Conservation (phyloP, 2,329 filamentous ascomycete species). For the Paraphaeosphaeria minitans region DNA sequence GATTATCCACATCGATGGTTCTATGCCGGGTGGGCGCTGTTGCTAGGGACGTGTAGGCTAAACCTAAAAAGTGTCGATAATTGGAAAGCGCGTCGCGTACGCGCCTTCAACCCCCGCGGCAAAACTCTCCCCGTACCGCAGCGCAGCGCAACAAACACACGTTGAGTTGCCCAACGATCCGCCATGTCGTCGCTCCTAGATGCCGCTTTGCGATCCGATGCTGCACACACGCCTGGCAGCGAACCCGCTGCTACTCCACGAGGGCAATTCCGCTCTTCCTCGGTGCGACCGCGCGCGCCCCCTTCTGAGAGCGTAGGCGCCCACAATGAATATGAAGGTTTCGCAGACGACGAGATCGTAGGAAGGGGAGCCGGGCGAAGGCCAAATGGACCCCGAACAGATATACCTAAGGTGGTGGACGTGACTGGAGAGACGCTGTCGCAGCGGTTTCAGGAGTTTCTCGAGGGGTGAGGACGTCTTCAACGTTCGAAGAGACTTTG, state of each 20-base stretch:
- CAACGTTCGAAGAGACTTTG: slow-evolving; percentile 11
- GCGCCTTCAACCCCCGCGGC: slow-evolving; percentile 13
- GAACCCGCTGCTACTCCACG: slow-evolving; percentile 43
- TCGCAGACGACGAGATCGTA: slow-evolving; percentile 66
- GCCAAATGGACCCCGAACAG: slow-evolving; percentile 55
- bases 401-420: slow-evolving; percentile 76
- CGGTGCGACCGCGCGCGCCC: slow-evolving; percentile 61
- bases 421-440: slow-evolving; percentile 75
- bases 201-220: slow-evolving; percentile 56
- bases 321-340: slow-evolving; percentile 62
- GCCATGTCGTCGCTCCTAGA: slow-evolving; percentile 60
- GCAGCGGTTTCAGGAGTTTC: slow-evolving; percentile 77
- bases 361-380: slow-evolving; percentile 52
- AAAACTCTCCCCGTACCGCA: slow-evolving; percentile 17
- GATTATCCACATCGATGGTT: too few relatives aligned
- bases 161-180: slow-evolving; percentile 1
- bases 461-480: slow-evolving; percentile 66
- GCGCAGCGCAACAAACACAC: slow-evolving; percentile 13
- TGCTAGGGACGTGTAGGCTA: background rate
- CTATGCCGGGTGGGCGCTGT: background rate
- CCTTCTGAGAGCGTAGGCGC: slow-evolving; percentile 58
- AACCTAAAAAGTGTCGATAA: slow-evolving; percentile 4
- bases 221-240: slow-evolving; percentile 46
- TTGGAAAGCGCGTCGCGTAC: slow-evolving; percentile 14
- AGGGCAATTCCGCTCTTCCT: slow-evolving; percentile 53